Base-by-base conservation (phyloP, 2,329 filamentous ascomycete species). In the Fusarium sp. region DNA sequence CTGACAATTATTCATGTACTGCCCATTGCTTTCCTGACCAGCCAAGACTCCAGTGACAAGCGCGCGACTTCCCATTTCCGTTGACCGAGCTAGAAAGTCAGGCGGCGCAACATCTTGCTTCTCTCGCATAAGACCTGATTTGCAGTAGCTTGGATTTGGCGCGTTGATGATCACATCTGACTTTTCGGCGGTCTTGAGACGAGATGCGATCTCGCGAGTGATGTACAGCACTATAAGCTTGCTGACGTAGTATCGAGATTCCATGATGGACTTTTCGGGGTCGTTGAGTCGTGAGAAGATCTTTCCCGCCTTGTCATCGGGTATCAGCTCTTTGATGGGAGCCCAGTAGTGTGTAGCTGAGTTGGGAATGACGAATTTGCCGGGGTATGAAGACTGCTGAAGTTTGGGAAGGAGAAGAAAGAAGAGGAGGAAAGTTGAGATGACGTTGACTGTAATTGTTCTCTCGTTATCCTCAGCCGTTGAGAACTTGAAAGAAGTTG, bases 401-500 rank as follows among this genome's bases (percentile, higher is more conserved):
- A 77, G 62, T 13, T 78, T 79, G 0, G 79, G 78, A 0, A 80
- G 44, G 0, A 80, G 64, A 0, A 80, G 63, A 0, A 78, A 58
- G 15, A 63, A 68, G 1, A 80, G 55, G 0, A 81, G 62, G 17
- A 77, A 72, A 0, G 78, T 79, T 1, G 72, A 67, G 2, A 79
- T 45, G 7, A 79, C 68, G 13, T 80, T 80, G 28, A 80, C 26
- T 0, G 82, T 85, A 66, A 90, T 77, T 2, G 82, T 86, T 30
- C 75, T 81, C 75, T 91, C 89, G 42, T 87, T 84, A 6, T 83
- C 86, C 57, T 87, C 86, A 1, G 78, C 81, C 1, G 76, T 47
- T 0, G 72, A 42, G 65, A 83, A 88, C 0, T 81, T 74, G 0
- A 5, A 4, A 3, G 18, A 22, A 0, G 84, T 85, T 15, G 82